Evolutionary conservation across 2,329 filamentous ascomycete species (phyloP), one percentile per base, ranked within the genome.

Genomic region (Hortaea werneckii): DNA sequence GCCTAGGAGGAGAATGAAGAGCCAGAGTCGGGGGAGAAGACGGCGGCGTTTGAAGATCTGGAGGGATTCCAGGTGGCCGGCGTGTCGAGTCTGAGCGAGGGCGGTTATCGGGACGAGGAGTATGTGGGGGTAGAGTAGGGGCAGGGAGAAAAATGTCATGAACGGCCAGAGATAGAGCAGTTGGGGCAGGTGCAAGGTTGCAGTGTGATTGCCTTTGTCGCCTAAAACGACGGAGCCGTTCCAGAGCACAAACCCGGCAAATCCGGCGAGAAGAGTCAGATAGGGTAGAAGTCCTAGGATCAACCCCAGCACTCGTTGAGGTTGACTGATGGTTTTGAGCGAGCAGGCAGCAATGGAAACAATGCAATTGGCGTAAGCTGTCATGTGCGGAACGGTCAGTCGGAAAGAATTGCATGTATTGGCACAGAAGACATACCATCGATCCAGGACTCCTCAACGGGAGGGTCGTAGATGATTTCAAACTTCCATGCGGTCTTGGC

Each of bases 91-190:
- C 3, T 9, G 8, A n/a, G 9, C n/a, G 8, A 9, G 8, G 2
- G 9, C 13, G 3, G 47, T 40, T 30, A 51, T 32, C 20, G 56
- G 51, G n/a, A 62, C 37, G 1, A 44, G 42, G 20, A 61, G 42
- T 4, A 63, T 9, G 4, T 52, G 50, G 5, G 61, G 56, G 1
- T 54, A 38, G 26, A 59, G 51, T 5, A 76, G 57, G 0, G 92
- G 90, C 41, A 81, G 78, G 0, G 89, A 95, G 70, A 95, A 96
- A 68, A 96, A 94, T 32, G 79, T 70, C 47, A 94, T 82, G 51
- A 94, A 85, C 0, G 89, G 83, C 85, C 88, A 95, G 54, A 96
- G 82, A 60, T 98, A 98, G 12, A 96, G 81, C 78, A 98, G 85
- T 66, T 98, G 92, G 0, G 90, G 77, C 5, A 92, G 68, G 60